Evolutionary conservation across 2,329 filamentous ascomycete genomes (phyloP), one percentile per base, ranked within the genome.

Genomic region (Aspergillus ruber): DNA sequence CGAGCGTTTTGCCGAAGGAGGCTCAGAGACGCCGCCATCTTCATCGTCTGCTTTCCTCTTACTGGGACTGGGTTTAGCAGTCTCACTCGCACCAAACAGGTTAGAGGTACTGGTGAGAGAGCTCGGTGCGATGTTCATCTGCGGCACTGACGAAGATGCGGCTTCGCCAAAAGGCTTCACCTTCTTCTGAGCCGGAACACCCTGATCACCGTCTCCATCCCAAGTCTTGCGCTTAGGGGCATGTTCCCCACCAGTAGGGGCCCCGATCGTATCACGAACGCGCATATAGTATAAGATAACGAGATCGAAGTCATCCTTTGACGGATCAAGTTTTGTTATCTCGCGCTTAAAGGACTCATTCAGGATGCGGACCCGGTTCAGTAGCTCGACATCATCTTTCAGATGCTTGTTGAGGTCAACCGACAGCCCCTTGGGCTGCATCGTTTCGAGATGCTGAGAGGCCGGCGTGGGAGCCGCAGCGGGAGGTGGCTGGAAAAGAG

Each of bases 281-380:
- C 61, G 62, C 44, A 68, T 53, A 50, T 72, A 73, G 45, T 65
- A 65, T 4, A 64, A 52, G 23, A 73, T 56, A 29, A 68, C 32
- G 13, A 55, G 50, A 46, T 71, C 68, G 43, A 72, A 66, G 40
- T 63, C 59, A 41, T 68, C 52, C 2, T 44, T 59, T 13, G 57
- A 51, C 5, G 68, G 63, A 47, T 71, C 57, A 20, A 64, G 50
- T 3, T 53, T 51, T 9, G 60, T 53, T 9, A 72, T 43, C 40
- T 64, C 56, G 6, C 58, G 56, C 46, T 68, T 59, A 50, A 72
- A 67, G 17, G 53, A 56, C 27, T 59, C 53, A 46, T 71, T 70
- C 46, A 72, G 48, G 13, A 56, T 53, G 25, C 62, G 63, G 13
- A 71, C 44, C 27, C 63, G 65, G 43, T 62, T 61, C 5, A 60